Conservation (phyloP, 768 basidiomycete species). For the Boletus fagicola region DNA sequence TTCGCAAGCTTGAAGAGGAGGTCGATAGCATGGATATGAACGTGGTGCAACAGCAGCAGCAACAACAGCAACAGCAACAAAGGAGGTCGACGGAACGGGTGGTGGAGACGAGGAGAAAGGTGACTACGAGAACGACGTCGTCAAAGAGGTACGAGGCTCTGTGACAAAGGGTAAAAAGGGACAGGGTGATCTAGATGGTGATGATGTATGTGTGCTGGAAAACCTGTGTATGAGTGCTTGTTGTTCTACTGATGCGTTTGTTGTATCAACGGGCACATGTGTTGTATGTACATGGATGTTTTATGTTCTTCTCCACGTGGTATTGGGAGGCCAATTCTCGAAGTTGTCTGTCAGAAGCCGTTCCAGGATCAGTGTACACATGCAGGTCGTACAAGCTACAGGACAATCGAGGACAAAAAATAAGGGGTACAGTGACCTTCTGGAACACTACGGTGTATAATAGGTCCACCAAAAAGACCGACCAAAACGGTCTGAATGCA, state of each 20-base stretch:
- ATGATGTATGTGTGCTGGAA: neutral
- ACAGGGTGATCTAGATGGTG: neutral
- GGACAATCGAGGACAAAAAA: neutral
- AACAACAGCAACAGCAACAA: neutral
- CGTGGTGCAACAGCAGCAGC: neutral
- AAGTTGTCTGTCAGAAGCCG: neutral
- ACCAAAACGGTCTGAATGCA: neutral
- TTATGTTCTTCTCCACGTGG: neutral
- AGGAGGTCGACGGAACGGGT: slow-evolving; percentile 54
- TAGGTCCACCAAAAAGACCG: neutral
- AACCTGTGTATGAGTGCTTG: neutral
- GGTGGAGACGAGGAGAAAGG: slow-evolving; percentile 53
- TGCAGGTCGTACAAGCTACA: neutral
- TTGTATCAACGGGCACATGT: neutral
- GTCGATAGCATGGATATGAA: slow-evolving; percentile 33
- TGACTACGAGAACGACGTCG: slow-evolving; percentile 45
- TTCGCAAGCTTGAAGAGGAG: slow-evolving; percentile 61
- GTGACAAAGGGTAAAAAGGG: neutral
- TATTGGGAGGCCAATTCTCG: neutral
- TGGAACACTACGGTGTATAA: too few species aligned
- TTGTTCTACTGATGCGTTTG: neutral
- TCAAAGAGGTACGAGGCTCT: slow-evolving; percentile 51
- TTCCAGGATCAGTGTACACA: neutral
- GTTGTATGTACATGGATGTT: slow-evolving; percentile 3
- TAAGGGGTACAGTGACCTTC: too few species aligned